Evolutionary conservation across 495 filamentous ascomycete species (phyloP), one percentile per base, ranked within the genome.

Genomic region (Hamigera avellanea): DNA sequence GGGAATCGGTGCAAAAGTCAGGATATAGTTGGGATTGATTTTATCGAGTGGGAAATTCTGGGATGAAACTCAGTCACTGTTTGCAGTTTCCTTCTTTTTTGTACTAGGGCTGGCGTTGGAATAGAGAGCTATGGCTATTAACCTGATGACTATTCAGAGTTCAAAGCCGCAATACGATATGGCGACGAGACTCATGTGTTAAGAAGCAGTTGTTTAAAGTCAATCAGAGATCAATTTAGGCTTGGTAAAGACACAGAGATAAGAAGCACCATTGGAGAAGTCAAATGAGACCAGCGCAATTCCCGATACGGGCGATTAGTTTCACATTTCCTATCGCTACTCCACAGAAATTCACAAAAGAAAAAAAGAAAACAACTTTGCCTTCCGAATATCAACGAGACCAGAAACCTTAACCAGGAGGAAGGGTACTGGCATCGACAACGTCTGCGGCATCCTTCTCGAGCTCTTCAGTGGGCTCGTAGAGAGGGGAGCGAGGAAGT

Each of bases 381-480:
- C 4, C 21, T 23, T 23, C 21, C 4, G 9, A 30, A 4, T 30
- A 13, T 15, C 28, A 48, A 40, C 26, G n/a, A n/a, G n/a, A n/a
- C n/a, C n/a, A 21, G 19, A 36, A 18, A 36, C 35, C 44, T 76
- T 83, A 98, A 55, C 91, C 91, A 39, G 91, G 91, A 37, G 91
- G 91, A 17, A 98, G 75, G 36, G 85, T 75, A 70, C 85, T 93
- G 43, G 79, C 80, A 44, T 98, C 91, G 15, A 98, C 89, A 48
- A 95, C 75, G 41, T 93, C 83, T 19, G 83, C 84, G 25, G 93
- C 89, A 49, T 94, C 93, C 46, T 82, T 72, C 37, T 86, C 76
- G 7, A 72, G 43, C 32, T 86, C 81, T 46, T 93, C 81, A 5
- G 67, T 72, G 9, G 73, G 73, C 33, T 73, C 78, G 40, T 82